Conservation (phyloP, 2,329 filamentous ascomycete species). For the Capronia epimyces region DNA sequence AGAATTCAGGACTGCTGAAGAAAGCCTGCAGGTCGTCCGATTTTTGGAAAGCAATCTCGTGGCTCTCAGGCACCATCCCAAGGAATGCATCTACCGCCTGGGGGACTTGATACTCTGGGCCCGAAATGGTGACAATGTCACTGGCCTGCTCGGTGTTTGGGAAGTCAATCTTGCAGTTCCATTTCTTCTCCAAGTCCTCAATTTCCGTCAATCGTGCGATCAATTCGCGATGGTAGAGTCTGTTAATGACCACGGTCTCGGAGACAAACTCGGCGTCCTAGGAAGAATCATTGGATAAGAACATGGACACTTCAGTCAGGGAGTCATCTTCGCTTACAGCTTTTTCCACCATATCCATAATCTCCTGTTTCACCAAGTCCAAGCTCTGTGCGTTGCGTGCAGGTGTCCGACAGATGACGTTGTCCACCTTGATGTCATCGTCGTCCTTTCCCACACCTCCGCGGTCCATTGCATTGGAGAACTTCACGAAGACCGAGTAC, state of each 20-base stretch:
- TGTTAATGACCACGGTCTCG: constrained; percentile 87
- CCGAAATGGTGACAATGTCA: constrained; percentile 90
- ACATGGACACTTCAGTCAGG: constrained; percentile 14
- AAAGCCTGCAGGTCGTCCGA: constrained; percentile 72
- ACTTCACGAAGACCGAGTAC: constrained; percentile 99
- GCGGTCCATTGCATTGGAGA: constrained; percentile 97
- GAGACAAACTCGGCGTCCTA: constrained; percentile 94
- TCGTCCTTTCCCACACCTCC: constrained; percentile 91
- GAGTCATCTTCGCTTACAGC: constrained; percentile 53
- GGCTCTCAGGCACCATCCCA: constrained; percentile 95
- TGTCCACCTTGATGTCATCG: constrained; percentile 97
- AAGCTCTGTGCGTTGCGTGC: constrained; percentile 95
- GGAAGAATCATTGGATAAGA: constrained; percentile 23
- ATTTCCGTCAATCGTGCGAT: constrained; percentile 83
- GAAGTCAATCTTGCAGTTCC: constrained; percentile 99
- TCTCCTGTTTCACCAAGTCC: constrained; percentile 96
- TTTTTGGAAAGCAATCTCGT: constrained; percentile 79
- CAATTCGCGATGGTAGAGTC: constrained; percentile 89
- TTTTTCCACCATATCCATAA: constrained; percentile 98
- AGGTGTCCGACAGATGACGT: constrained; percentile 95
- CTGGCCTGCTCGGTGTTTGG: constrained; percentile 96
- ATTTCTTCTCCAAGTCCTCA: constrained; percentile 94
- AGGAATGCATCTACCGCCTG: constrained; percentile 94
- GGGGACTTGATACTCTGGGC: constrained; percentile 96
- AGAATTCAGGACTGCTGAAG: constrained; percentile 74